Percentiles rank a stretch among this genome's conserved stretches.
Conservation (phyloP, 2,329 filamentous ascomycete genomes). For the Monilinia polystroma region DNA sequence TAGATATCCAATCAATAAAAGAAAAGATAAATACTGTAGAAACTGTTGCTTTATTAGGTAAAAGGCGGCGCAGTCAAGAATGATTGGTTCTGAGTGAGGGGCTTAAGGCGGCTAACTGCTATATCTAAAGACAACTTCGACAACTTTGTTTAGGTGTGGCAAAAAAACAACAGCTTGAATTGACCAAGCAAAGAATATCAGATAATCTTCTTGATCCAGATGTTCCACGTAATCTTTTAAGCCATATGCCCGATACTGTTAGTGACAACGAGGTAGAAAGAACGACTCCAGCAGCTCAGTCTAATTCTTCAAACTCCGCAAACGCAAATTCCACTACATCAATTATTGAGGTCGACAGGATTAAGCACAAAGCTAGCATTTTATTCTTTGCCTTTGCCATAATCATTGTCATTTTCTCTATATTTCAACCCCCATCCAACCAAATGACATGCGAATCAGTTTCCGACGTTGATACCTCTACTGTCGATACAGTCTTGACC, state of each 20-base stretch:
- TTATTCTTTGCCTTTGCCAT: not conserved
- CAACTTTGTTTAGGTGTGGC: not conserved
- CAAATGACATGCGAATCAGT: not conserved
- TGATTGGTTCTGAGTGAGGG: slow-evolving; percentile 7
- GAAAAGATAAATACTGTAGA: too few relatives aligned
- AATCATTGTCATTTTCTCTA: not conserved
- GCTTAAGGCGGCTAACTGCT: not conserved
- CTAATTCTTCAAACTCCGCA: too few relatives aligned
- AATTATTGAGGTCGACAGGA: too few relatives aligned
- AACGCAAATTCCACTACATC: too few relatives aligned
- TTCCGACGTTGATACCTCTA: slow-evolving; percentile 4
- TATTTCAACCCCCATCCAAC: not conserved
- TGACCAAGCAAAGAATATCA: not conserved
- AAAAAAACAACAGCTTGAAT: not conserved
- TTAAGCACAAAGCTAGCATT: too few relatives aligned
- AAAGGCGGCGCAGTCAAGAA: not conserved
- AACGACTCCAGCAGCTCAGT: too few relatives aligned
- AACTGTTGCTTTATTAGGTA: too few relatives aligned
- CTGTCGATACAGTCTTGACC: not conserved
- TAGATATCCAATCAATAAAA: too few relatives aligned
- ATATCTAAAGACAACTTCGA: not conserved
- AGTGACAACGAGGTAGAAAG: too few relatives aligned
- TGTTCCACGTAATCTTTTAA: not conserved
- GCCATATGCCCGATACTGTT: too few relatives aligned
- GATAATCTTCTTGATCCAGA: not conserved